A percentile compares a stretch with the other conserved stretches of the same genome.
These are phyloP conservation scores for Wickerhamomyces pijperi DNA, from an alignment of 805 yeast species.

Conservation along the genomic window DNA sequence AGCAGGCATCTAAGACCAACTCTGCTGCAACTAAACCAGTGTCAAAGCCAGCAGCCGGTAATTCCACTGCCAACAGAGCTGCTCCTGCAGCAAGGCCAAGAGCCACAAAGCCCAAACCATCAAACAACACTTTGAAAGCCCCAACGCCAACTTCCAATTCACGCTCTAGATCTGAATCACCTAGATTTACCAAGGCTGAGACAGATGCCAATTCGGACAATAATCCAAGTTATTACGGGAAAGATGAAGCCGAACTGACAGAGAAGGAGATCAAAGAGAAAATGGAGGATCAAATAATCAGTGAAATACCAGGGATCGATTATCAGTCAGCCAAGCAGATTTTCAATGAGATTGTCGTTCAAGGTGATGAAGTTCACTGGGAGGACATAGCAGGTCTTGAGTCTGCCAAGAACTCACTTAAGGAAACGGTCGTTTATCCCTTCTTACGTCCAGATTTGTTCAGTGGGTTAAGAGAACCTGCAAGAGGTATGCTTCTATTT, in stretches of 20 bases:
- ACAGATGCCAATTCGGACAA: constrained; percentile 3
- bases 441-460: constrained; percentile 89
- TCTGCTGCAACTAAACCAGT: constrained; percentile 1
- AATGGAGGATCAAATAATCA: constrained; percentile 23
- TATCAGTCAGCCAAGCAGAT: constrained; percentile 72
- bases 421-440: constrained; percentile 95
- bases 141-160: neutral
- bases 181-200: constrained; percentile 2
- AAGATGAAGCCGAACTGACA: constrained; percentile 14
- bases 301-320: constrained; percentile 56
- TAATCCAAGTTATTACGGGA: too few species aligned
- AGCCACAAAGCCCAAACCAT: constrained; percentile 4
- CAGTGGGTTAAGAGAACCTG: constrained; percentile 87
- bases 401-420: constrained; percentile 75
- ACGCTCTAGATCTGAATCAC: constrained; percentile 14
- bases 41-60: constrained; percentile 1
- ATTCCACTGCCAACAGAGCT: constrained; percentile 1
- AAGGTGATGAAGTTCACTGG: constrained; percentile 93
- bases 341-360: constrained; percentile 77
- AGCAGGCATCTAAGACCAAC: constrained; percentile 2
- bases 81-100: constrained; percentile 7
- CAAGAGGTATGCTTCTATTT: constrained; percentile 88
- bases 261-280: constrained; percentile 20
- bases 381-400: constrained; percentile 92
- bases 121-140: neutral